A percentile compares a stretch with the other conserved stretches of the same genome.
phyloP scores from a whole-genome alignment of 129 eudicot species.

The Chrysanthemum lavandulifolium region DNA sequence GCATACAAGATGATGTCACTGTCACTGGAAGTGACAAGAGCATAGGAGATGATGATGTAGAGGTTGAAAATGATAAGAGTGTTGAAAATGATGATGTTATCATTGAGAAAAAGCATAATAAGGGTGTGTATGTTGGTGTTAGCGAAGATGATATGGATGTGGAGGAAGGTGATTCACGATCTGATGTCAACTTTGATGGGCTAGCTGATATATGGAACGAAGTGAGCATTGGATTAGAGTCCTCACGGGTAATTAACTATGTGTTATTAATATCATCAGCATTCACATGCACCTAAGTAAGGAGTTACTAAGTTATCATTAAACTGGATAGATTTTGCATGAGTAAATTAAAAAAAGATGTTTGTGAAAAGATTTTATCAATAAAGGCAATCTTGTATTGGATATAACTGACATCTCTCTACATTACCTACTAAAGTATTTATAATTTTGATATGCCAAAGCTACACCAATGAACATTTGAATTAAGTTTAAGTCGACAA shows the following conservation, averaged over 20 bases:
- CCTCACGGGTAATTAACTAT: constrained; percentile 53
- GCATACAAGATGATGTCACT: constrained; percentile 1
- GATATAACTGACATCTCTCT: neutral
- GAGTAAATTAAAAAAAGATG: neutral
- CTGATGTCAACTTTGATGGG: constrained; percentile 44
- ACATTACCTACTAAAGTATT: neutral
- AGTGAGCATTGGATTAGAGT: constrained; percentile 63
- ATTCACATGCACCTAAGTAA: neutral
- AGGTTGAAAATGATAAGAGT: neutral
- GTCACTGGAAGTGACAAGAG: neutral
- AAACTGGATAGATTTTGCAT: neutral
- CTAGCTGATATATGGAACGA: constrained; percentile 77
- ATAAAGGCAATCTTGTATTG: neutral
- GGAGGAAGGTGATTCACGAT: constrained; percentile 34
- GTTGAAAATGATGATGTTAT: constrained; percentile 35
- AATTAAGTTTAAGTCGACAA: neutral
- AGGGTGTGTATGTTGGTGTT: constrained; percentile 51
- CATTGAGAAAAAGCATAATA: constrained; percentile 15
- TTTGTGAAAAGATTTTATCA: neutral
- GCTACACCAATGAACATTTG: neutral
- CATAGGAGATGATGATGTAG: neutral
- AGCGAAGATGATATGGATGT: constrained; percentile 41
- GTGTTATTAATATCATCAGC: constrained; percentile 15
- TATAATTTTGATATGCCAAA: neutral
- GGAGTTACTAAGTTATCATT: neutral